A percentile compares a stretch with the other conserved stretches of the same genome.
Evolutionary conservation across 1,284 basidiomycete species (phyloP).

Genomic region (Exsudoporus floridanus): DNA sequence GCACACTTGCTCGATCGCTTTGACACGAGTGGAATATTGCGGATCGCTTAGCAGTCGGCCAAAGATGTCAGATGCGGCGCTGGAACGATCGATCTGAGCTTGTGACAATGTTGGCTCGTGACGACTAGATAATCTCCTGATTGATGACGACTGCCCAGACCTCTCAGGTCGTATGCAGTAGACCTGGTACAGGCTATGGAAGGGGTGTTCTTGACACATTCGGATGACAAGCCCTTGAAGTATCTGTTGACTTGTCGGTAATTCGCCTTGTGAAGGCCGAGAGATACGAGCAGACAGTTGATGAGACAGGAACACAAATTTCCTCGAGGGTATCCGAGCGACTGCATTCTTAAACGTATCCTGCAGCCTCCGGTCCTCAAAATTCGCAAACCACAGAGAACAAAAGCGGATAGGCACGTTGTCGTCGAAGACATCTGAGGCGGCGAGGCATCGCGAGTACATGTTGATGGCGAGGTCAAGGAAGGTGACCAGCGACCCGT

Average conservation of each 20-base stretch:
- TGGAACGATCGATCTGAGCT: conserved; percentile 50
- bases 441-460: conserved; percentile 74
- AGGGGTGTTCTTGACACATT: conserved; percentile 90
- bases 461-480: conserved; percentile 77
- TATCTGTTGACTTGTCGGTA: conserved; percentile 55
- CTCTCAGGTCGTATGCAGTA: conserved; percentile 63
- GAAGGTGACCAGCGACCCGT: conserved; percentile 60
- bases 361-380: conserved; percentile 59
- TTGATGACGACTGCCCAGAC: conserved; percentile 16
- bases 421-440: conserved; percentile 75
- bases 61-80: conserved; percentile 73
- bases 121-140: conserved; percentile 45
- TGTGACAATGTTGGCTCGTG: conserved; percentile 37
- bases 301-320: conserved; percentile 88
- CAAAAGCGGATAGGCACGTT: conserved; percentile 78
- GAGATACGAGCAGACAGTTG: conserved; percentile 89
- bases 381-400: conserved; percentile 91
- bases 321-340: conserved; percentile 75
- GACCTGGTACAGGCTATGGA: conserved; percentile 90
- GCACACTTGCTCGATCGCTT: conserved; percentile 67
- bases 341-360: conserved; percentile 52
- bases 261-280: conserved; percentile 35
- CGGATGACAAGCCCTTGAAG: conserved; percentile 69
- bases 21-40: conserved; percentile 42
- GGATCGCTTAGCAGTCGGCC: conserved; percentile 51